Conservation (phyloP, 2,329 filamentous ascomycete species). For the Diaporthe sp. region DNA sequence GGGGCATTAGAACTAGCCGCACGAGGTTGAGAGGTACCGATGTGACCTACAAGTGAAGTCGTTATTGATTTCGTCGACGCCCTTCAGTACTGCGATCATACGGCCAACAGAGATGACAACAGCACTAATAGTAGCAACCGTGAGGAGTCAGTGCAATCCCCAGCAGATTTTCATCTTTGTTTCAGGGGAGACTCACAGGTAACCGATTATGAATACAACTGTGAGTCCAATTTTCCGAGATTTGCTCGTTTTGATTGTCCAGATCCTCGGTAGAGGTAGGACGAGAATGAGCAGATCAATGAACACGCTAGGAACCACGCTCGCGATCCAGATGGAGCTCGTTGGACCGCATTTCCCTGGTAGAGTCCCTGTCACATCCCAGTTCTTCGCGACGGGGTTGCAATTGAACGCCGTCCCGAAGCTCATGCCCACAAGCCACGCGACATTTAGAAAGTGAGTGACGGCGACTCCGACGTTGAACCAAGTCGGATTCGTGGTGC, state of each 20-base stretch:
- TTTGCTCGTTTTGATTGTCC: constrained; percentile 38
- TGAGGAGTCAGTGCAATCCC: too few species aligned
- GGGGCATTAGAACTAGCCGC: too few species aligned
- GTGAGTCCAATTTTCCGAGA: constrained; percentile 38
- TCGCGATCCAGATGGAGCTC: constrained; percentile 31
- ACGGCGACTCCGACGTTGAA: background rate
- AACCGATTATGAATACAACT: constrained; percentile 41
- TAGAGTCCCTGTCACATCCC: background rate
- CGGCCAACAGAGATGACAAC: too few species aligned
- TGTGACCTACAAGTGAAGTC: too few species aligned
- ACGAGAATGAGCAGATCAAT: constrained; percentile 43
- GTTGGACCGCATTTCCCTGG: constrained; percentile 13
- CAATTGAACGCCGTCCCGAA: constrained; percentile 42
- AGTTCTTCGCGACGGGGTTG: constrained; percentile 10
- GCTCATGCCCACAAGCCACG: constrained; percentile 41
- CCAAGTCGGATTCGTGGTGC: background rate
- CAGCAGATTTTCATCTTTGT: too few species aligned
- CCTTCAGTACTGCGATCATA: too few species aligned
- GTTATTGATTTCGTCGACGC: too few species aligned
- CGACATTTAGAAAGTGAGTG: background rate
- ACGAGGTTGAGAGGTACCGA: too few species aligned
- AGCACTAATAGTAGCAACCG: too few species aligned
- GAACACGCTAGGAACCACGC: constrained; percentile 40
- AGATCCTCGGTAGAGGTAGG: constrained; percentile 42
- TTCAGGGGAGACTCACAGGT: constrained; percentile 32